Base-by-base conservation (phyloP, 2,329 filamentous ascomycete species). In the Arthroderma sp. region DNA sequence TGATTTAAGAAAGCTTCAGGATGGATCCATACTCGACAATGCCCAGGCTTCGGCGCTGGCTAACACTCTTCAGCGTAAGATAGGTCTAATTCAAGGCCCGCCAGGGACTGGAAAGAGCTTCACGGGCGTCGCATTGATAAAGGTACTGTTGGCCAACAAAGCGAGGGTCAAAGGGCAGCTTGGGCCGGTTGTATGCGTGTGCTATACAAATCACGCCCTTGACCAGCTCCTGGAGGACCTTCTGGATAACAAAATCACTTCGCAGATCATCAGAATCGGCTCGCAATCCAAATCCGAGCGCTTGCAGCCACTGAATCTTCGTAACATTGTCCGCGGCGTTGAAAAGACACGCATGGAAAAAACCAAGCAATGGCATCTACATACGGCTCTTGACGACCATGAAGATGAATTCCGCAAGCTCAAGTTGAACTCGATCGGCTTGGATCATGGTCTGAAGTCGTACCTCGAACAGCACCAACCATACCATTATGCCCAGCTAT, bases 71-170 rank as follows among this genome's bases (percentile, higher is more conserved):
- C 43, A 51, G 8, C 66, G 69, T 1, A 68, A 69, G 31, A 58
- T 82, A 6, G 72, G 76, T 1, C 63, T 83, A 3, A 80, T 83
- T 7, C 80, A 85, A 62, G 82, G 82, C 0, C 81, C 81, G 0
- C 81, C 81, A 0, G 81, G 82, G 0, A 85, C 81, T 0, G 81
- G 82, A 0, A 85, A 85, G 55, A 74, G 69, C 3, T 83, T 72
- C 50, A 68, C 73, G 0, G 80, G 79, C 3, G 68, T 77, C 2
- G 67, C 72, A 37, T 56, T 83, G n/a, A 71, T 82, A 47, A 72
- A 73, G 48, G 66, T 56, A 5, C 49, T 65, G 5, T 45, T 64
- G 11, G 48, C 50, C 2, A 58, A 61, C 44, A 63, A 58, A 29
- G 37, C 49, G 0, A 49, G 36, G 40, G 27, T 22, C 7, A 54